Evolutionary conservation across 371 early-diverging fungal genomes (phyloP), one percentile per base, ranked within the genome.

Genomic region (Rhizopus stolonifer): DNA sequence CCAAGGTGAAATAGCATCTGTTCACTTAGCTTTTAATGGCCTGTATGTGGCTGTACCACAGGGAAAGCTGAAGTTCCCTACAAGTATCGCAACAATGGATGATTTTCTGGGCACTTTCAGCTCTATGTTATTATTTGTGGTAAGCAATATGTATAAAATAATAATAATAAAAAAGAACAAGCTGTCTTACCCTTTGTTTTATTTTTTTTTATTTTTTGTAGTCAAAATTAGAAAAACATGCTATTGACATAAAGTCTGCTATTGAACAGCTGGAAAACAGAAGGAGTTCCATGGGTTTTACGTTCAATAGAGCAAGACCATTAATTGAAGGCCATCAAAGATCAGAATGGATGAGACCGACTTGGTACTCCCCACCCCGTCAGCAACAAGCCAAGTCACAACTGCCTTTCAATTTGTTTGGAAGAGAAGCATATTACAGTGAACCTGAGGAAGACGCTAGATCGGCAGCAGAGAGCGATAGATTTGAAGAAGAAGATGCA

Each of bases 171-270:
- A 34, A n/a, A 14, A 34, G 6, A n/a, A n/a, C 34, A 34, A 34
- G 34, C 34, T 34, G 34, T 8, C 34, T 34, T 46, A 15, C 46
- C 43, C 42, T 44, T 48, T 61, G 42, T 48, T 59, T 61, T 54
- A 45, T n/a, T 13, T 51, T 44, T 59, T 61, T 54, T 49, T n/a
- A n/a, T n/a, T n/a, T n/a, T n/a, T n/a, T n/a, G 22, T 51, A 45
- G 45, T 7, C 39, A 49, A 49, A 49, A 24, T 38, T 49, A 23
- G 50, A 49, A 49, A 49, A 39, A 24, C 39, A 29, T 49, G 50
- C 50, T 24, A 49, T 49, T 19, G 26, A 49, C 15, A 39, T 49
- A 19, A 49, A n/a, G 49, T 49, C 49, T 49, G 49, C 49, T n/a
- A 22, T 49, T n/a, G 49, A 36, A 49, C 21, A 49, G n/a, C 36